Evolutionary conservation across 495 filamentous ascomycete species (phyloP).

Genomic region (Daldinia childiae): DNA sequence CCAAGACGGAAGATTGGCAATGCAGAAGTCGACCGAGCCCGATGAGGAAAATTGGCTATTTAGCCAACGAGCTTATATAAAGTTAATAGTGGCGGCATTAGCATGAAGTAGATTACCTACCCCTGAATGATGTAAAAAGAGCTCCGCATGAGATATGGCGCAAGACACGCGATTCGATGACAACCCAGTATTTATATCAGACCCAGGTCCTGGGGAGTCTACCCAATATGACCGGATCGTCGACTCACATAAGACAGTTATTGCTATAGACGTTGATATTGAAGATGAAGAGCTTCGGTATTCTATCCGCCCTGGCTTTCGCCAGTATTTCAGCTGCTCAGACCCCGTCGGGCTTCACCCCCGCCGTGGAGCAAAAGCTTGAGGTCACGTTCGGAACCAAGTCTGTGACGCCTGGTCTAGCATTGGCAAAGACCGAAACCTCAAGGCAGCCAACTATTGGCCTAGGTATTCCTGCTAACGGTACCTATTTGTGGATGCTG

Average conservation of each 20-base stretch:
- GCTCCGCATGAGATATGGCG: constrained; percentile 34
- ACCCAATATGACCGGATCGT: constrained; percentile 1
- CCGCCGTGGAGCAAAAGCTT: constrained; percentile 51
- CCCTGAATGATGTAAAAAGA: constrained; percentile 20
- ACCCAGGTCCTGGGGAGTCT: constrained; percentile 10
- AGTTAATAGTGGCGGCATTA: constrained; percentile 19
- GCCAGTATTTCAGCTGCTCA: constrained; percentile 47
- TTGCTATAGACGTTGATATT: background rate
- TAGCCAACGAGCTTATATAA: constrained; percentile 40
- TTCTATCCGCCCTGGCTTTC: constrained; percentile 36
- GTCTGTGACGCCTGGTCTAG: constrained; percentile 50
- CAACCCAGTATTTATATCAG: constrained; percentile 31
- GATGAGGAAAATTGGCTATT: constrained; percentile 40
- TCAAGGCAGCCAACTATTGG: constrained; percentile 56
- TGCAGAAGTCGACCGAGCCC: constrained; percentile 21
- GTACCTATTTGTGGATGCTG: constrained; percentile 58
- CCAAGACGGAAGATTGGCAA: constrained; percentile 42
- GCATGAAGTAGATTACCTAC: constrained; percentile 29
- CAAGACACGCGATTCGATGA: constrained; percentile 6
- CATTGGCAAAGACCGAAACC: constrained; percentile 52
- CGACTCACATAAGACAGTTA: background rate
- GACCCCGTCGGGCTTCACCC: constrained; percentile 55
- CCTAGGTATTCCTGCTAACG: constrained; percentile 46
- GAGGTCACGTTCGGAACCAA: constrained; percentile 58
- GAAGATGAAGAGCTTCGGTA: constrained; percentile 41